These are phyloP conservation scores for Metrosideros polymorpha DNA, from an alignment of 441 rosid species.

Conservation along the genomic window DNA sequence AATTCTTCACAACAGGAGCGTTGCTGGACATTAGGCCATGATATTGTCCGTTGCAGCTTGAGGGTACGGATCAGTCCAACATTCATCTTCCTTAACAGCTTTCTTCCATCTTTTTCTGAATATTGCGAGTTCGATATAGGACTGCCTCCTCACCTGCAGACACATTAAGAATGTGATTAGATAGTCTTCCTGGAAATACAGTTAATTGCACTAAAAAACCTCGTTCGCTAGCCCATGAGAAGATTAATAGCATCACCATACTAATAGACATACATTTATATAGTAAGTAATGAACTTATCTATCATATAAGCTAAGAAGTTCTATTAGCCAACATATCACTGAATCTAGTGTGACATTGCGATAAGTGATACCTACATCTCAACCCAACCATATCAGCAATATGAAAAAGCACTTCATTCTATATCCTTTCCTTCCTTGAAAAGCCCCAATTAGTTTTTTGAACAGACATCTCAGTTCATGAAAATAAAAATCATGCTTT, in stretches of 20 bases:
- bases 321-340: not conserved
- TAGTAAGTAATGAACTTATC: not conserved
- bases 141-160: conserved; percentile 56
- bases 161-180: not conserved
- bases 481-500: not conserved
- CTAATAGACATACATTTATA: not conserved
- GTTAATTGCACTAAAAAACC: not conserved
- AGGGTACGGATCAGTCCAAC: conserved; percentile 56
- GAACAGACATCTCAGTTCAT: not conserved
- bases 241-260: not conserved
- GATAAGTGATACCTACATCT: not conserved
- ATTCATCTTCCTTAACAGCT: conserved; percentile 34
- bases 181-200: not conserved
- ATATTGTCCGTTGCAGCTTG: not conserved
- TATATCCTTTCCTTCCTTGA: not conserved
- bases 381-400: not conserved
- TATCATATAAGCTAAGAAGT: not conserved
- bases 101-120: conserved; percentile 40
- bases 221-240: not conserved
- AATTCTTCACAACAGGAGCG: not conserved
- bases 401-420: not conserved
- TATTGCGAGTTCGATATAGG: conserved; percentile 29
- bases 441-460: not conserved
- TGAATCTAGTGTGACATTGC: not conserved
- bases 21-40: not conserved